These are phyloP conservation scores for Cymbidium sinense DNA, from an alignment of 106 monocot species.

Conservation along the genomic window DNA sequence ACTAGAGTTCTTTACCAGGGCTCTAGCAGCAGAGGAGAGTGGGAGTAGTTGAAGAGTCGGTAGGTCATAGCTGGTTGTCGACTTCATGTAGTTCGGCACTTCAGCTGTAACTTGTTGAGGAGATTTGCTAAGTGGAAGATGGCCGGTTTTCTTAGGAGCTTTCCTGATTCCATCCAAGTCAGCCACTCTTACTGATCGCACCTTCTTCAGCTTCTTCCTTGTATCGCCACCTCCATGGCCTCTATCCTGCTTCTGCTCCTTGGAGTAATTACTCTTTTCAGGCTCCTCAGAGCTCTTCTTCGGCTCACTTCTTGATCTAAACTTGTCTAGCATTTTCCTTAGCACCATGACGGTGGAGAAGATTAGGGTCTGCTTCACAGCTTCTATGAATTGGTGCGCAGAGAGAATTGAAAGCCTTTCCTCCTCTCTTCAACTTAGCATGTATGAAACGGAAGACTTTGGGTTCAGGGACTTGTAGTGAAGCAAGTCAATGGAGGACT, in stretches of 20 bases:
- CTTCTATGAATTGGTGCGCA: background rate
- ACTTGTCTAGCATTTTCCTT: constrained; percentile 6
- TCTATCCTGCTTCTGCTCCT: background rate
- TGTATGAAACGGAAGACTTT: background rate
- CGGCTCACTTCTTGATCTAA: background rate
- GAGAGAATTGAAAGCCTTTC: background rate
- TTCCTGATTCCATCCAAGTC: too few relatives aligned
- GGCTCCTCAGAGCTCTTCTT: constrained; percentile 2
- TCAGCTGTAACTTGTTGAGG: background rate
- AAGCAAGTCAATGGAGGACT: background rate
- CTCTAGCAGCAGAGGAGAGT: constrained; percentile 13
- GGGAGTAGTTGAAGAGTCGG: background rate
- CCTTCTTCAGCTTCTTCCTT: constrained; percentile 25
- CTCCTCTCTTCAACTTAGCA: too few relatives aligned
- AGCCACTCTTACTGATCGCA: constrained; percentile 8
- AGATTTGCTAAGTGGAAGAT: background rate
- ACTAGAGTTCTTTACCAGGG: constrained; percentile 23
- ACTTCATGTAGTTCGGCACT: constrained; percentile 52
- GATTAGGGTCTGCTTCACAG: background rate
- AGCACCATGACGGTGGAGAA: background rate
- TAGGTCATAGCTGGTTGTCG: constrained; percentile 39
- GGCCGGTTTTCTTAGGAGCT: background rate
- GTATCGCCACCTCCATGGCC: background rate
- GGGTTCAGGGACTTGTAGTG: background rate
- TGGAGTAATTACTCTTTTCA: background rate